Conservation (phyloP, 768 basidiomycete species). For the Mycena crocata region DNA sequence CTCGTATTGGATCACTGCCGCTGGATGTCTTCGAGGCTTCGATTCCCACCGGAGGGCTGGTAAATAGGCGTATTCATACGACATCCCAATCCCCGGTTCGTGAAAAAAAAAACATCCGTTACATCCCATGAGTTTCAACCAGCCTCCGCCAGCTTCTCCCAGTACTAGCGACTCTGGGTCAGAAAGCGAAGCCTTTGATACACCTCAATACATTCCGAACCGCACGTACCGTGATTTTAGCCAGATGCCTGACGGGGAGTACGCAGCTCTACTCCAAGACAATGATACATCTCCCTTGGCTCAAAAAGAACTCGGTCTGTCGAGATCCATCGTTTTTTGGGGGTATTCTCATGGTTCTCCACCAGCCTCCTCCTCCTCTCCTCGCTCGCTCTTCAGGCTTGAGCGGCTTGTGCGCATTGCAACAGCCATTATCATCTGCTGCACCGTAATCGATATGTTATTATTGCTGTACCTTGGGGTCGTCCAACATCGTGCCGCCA, state of each 20-base stretch:
- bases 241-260: constrained; percentile 12
- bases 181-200: background rate
- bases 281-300: background rate
- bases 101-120: too few species aligned
- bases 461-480: constrained; percentile 25
- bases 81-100: too few species aligned
- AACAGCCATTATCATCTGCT: constrained; percentile 15
- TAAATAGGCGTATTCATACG: too few species aligned
- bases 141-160: background rate
- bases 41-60: background rate
- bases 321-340: background rate
- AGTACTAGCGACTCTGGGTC: constrained; percentile 1
- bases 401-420: constrained; percentile 24
- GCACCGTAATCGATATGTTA: constrained; percentile 24
- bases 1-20: too few species aligned
- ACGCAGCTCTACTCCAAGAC: constrained; percentile 14
- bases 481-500: constrained; percentile 12
- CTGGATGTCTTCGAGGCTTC: too few species aligned
- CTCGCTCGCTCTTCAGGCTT: background rate
- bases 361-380: background rate
- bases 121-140: constrained; percentile 16
- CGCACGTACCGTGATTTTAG: background rate
- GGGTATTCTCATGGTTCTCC: background rate
- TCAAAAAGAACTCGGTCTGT: constrained; percentile 22
- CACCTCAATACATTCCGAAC: background rate